Conservation (phyloP, 2,329 filamentous ascomycete species). For the Alternaria triticimaculans region DNA sequence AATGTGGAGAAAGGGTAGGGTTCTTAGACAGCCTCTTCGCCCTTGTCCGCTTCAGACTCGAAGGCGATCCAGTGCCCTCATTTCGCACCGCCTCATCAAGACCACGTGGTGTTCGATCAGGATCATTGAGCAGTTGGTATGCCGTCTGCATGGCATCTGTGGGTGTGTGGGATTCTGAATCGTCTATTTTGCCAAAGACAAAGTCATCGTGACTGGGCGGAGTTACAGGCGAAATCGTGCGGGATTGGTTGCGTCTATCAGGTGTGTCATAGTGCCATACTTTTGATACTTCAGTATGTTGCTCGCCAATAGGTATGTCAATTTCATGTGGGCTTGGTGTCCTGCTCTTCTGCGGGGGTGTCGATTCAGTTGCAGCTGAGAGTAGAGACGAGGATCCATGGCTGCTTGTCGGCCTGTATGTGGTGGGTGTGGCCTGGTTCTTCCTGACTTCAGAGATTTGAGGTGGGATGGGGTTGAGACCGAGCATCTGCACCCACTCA, state of each 20-base stretch:
- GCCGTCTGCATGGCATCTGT: conserved; percentile 21
- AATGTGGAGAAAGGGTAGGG: conserved; percentile 34
- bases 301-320: conserved; percentile 68
- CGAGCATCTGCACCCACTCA: conserved; percentile 91
- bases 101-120: conserved; percentile 43
- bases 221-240: conserved; percentile 43
- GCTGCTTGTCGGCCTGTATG: conserved; percentile 51
- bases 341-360: conserved; percentile 46
- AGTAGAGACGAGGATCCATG: conserved; percentile 63
- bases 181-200: conserved; percentile 28
- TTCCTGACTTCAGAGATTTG: conserved; percentile 56
- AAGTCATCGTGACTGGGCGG: conserved; percentile 49
- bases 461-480: conserved; percentile 68
- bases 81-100: conserved; percentile 46
- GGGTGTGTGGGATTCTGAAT: conserved; percentile 20
- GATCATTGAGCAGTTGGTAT: conserved; percentile 23
- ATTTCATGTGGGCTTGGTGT: conserved; percentile 61
- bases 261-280: conserved; percentile 52
- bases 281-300: conserved; percentile 55
- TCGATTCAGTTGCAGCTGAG: conserved; percentile 42
- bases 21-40: conserved; percentile 49
- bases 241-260: conserved; percentile 35
- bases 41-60: conserved; percentile 46
- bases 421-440: conserved; percentile 60
- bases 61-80: conserved; percentile 40